phyloP scores from a whole-genome alignment of 1,284 basidiomycete genomes.

The Chiua sp. region DNA sequence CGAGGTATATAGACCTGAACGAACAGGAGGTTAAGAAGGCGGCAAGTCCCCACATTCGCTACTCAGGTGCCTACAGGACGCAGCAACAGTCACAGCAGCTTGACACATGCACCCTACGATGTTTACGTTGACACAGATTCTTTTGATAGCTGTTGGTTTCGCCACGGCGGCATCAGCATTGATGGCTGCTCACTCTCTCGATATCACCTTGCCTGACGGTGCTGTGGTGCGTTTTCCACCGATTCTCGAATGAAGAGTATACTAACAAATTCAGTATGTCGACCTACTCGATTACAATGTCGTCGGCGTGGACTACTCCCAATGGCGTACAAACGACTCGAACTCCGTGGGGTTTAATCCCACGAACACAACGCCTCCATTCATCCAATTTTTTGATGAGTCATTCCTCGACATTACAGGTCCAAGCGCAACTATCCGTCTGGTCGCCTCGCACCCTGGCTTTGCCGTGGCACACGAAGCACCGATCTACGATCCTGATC shows the following conservation, averaged over 20 bases:
- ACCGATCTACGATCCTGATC: constrained; percentile 62
- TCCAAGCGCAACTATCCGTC: constrained; percentile 55
- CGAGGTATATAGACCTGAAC: too few relatives aligned
- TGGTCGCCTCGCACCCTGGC: constrained; percentile 60
- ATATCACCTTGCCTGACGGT: constrained; percentile 16
- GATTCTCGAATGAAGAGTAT: not conserved
- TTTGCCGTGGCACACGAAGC: constrained; percentile 81
- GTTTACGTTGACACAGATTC: not conserved
- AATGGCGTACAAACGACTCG: constrained; percentile 41
- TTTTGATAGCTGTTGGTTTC: not conserved
- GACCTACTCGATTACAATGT: constrained; percentile 50
- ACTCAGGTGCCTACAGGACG: too few relatives aligned
- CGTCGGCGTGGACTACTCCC: constrained; percentile 40
- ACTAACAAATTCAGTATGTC: constrained; percentile 54
- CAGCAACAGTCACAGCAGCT: too few relatives aligned
- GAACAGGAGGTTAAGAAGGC: too few relatives aligned
- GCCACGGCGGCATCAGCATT: not conserved
- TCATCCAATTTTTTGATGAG: constrained; percentile 73
- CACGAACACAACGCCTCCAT: constrained; percentile 52
- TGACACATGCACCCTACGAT: not conserved
- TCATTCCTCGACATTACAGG: constrained; percentile 68
- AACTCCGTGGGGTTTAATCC: constrained; percentile 49
- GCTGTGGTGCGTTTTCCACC: constrained; percentile 18
- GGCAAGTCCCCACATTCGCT: too few relatives aligned
- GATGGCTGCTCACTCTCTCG: not conserved